phyloP scores from a whole-genome alignment of 1,139 yeast species.

The Sugiyamaella neomexicana region DNA sequence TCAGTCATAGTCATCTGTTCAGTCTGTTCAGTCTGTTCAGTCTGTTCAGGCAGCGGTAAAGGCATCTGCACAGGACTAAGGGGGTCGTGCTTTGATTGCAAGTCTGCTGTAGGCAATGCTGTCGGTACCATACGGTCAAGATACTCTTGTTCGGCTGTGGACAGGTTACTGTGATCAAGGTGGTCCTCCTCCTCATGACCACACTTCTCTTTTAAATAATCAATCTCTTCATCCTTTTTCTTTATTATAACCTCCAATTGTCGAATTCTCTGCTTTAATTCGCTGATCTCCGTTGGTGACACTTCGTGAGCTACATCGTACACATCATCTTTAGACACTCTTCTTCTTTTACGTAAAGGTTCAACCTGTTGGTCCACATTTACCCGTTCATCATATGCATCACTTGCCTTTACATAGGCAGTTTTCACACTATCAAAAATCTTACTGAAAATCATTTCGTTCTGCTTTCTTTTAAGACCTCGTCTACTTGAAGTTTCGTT shows the following conservation, averaged over 20 bases:
- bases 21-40: not conserved
- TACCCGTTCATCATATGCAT: conserved; percentile 24
- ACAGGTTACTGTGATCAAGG: too few species aligned
- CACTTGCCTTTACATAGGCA: conserved; percentile 30
- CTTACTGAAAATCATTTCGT: conserved; percentile 22
- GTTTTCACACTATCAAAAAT: conserved; percentile 23
- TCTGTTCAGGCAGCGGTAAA: too few species aligned
- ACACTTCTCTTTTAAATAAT: conserved; percentile 13
- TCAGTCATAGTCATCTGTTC: too few species aligned
- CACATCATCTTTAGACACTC: conserved; percentile 9
- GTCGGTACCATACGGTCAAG: too few species aligned
- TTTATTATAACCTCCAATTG: conserved; percentile 20
- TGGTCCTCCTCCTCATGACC: conserved; percentile 10
- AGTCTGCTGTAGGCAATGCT: not conserved
- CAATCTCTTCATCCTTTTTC: conserved; percentile 21
- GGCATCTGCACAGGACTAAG: conserved; percentile 5
- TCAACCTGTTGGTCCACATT: not conserved
- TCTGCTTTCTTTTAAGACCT: too few species aligned
- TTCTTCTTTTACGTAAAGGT: conserved; percentile 18
- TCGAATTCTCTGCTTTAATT: conserved; percentile 19
- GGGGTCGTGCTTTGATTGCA: not conserved
- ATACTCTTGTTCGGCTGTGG: too few species aligned
- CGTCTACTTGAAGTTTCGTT: not conserved
- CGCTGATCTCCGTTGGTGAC: conserved; percentile 11
- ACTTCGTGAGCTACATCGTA: too few species aligned